phyloP scores from a whole-genome alignment of 495 filamentous ascomycete genomes.

The Aspergillus avenaceus region DNA sequence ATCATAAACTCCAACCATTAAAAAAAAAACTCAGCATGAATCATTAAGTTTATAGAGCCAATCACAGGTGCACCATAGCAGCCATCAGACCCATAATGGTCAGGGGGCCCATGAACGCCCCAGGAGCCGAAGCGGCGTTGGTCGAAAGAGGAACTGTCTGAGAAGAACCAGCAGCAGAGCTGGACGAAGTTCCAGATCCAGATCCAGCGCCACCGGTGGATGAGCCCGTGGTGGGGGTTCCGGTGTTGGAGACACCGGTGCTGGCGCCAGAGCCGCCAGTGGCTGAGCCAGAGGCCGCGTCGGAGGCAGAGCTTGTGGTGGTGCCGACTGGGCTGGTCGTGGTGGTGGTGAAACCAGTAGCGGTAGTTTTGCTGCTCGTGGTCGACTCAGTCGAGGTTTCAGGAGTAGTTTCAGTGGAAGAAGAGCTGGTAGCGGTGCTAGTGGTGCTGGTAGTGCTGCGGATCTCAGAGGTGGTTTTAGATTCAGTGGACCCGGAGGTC shows the following conservation, averaged over 20 bases:
- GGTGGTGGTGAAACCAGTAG: slow-evolving; percentile 5
- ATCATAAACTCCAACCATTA: background rate
- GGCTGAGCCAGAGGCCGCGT: background rate
- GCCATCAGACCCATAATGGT: slow-evolving; percentile 30
- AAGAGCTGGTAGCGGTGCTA: slow-evolving; percentile 5
- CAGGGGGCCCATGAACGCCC: slow-evolving; percentile 22
- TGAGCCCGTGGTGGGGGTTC: slow-evolving; percentile 12
- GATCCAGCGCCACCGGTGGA: slow-evolving; percentile 6
- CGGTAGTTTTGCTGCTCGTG: slow-evolving; percentile 1
- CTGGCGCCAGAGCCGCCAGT: background rate
- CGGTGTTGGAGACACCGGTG: slow-evolving; percentile 13
- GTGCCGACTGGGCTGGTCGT: background rate
- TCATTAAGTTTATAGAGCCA: background rate
- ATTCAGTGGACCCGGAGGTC: slow-evolving; percentile 8
- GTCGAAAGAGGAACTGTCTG: slow-evolving; percentile 14
- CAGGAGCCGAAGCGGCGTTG: slow-evolving; percentile 19
- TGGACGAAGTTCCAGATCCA: slow-evolving; percentile 16
- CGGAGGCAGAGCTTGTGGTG: background rate
- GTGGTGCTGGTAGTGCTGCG: slow-evolving; percentile 7
- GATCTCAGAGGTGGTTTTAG: slow-evolving; percentile 4
- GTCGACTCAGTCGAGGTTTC: slow-evolving; percentile 2
- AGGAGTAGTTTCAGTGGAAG: slow-evolving; percentile 4
- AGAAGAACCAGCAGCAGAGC: slow-evolving; percentile 15
- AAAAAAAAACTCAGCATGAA: background rate
- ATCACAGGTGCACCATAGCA: slow-evolving; percentile 35